Conservation (phyloP, 306 rosid species). For the Sphenostylis stenocarpa region DNA sequence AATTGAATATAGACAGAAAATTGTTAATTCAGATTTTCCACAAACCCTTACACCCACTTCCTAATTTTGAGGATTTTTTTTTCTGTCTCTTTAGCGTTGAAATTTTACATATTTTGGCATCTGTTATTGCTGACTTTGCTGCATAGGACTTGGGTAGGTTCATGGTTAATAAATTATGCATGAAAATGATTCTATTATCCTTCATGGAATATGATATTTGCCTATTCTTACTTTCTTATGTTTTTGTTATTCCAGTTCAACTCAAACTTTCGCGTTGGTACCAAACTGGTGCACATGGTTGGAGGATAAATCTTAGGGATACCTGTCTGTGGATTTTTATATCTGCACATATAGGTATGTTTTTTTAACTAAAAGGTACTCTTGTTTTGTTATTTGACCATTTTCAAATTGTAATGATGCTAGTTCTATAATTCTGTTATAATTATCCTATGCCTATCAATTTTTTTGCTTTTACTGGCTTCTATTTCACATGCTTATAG, state of each 20-base stretch:
- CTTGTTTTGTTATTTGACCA: neutral
- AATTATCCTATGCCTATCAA: neutral
- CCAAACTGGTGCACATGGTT: slow-evolving; percentile 33
- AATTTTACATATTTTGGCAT: neutral
- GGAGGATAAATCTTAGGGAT: slow-evolving; percentile 47
- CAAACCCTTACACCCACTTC: neutral
- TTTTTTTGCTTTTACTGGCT: neutral
- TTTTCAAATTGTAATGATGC: slow-evolving; percentile 6
- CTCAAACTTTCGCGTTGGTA: slow-evolving; percentile 11
- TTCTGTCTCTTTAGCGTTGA: neutral
- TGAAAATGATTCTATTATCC: neutral
- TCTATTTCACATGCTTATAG: slow-evolving; percentile 13
- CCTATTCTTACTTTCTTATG: slow-evolving; percentile 24
- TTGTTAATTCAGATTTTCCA: neutral
- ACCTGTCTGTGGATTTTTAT: slow-evolving; percentile 54
- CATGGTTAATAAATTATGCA: neutral
- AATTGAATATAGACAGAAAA: slow-evolving; percentile 1
- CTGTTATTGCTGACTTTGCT: slow-evolving; percentile 12
- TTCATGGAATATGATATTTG: neutral
- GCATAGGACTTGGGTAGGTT: neutral
- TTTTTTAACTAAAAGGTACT: neutral
- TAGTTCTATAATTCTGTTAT: neutral
- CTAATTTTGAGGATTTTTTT: neutral
- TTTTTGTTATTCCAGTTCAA: slow-evolving; percentile 44
- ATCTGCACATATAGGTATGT: slow-evolving; percentile 58